Conservation (phyloP, 1,139 yeast species). For the Eremothecium cymbalariae region DNA sequence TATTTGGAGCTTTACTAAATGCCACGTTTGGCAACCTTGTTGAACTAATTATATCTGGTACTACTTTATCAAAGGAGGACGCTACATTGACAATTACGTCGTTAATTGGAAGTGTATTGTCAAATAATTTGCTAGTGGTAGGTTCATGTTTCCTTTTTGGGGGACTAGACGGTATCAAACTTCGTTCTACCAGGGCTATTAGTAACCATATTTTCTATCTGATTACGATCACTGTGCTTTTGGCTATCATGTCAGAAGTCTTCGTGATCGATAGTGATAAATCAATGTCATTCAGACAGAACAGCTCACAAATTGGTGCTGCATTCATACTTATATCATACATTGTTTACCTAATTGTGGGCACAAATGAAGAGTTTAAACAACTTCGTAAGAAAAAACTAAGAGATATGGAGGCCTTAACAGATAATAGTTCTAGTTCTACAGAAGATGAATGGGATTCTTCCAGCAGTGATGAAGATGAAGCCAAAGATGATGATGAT, state of each 20-base stretch:
- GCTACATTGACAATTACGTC: slow-evolving; percentile 26
- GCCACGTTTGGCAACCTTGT: slow-evolving; percentile 87
- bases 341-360: slow-evolving; percentile 16
- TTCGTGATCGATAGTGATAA: slow-evolving; percentile 13
- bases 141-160: slow-evolving; percentile 23
- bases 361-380: slow-evolving; percentile 21
- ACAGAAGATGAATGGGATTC: slow-evolving; percentile 2
- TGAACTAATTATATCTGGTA: slow-evolving; percentile 22
- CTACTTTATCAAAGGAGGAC: slow-evolving; percentile 23
- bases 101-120: slow-evolving; percentile 19
- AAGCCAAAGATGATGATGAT: slow-evolving; percentile 9
- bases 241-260: slow-evolving; percentile 17
- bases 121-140: slow-evolving; percentile 19
- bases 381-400: slow-evolving; percentile 13
- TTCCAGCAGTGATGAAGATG: neutral
- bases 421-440: too few species aligned
- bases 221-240: slow-evolving; percentile 14
- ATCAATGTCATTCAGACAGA: slow-evolving; percentile 15
- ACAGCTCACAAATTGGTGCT: slow-evolving; percentile 19
- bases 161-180: slow-evolving; percentile 17
- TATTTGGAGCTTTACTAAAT: slow-evolving; percentile 76
- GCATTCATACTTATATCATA: slow-evolving; percentile 17
- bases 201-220: slow-evolving; percentile 18
- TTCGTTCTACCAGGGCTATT: slow-evolving; percentile 14
- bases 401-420: too few species aligned